phyloP scores from a whole-genome alignment of 2,329 filamentous ascomycete species.

The Botrytis tulipae region DNA sequence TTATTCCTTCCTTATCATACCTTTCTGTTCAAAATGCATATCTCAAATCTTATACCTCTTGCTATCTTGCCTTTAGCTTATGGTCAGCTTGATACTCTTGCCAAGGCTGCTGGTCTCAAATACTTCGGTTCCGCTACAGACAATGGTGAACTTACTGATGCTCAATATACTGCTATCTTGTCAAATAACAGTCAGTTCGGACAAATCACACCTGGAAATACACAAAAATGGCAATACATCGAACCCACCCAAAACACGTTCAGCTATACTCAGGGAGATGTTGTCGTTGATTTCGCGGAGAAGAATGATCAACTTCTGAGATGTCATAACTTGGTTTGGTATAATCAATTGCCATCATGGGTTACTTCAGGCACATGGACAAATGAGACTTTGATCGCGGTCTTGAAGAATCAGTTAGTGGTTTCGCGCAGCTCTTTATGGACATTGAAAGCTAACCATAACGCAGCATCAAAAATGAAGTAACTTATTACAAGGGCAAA shows the following conservation, averaged over 20 bases:
- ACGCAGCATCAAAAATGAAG: slow-evolving; percentile 51
- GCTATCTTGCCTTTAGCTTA: slow-evolving; percentile 22
- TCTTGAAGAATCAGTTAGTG: slow-evolving; percentile 53
- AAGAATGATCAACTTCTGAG: slow-evolving; percentile 53
- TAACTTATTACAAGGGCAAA: slow-evolving; percentile 57
- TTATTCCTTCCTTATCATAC: background rate
- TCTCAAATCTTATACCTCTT: slow-evolving; percentile 18
- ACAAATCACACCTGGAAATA: slow-evolving; percentile 63
- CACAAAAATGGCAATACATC: slow-evolving; percentile 61
- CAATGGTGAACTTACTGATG: slow-evolving; percentile 47
- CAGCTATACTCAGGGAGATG: slow-evolving; percentile 57
- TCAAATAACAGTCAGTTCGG: slow-evolving; percentile 59
- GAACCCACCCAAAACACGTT: slow-evolving; percentile 58
- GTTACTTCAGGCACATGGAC: slow-evolving; percentile 54
- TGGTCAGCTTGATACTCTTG: slow-evolving; percentile 41
- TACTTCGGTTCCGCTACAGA: slow-evolving; percentile 61
- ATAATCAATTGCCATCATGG: slow-evolving; percentile 54
- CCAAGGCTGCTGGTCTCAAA: slow-evolving; percentile 51
- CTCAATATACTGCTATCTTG: slow-evolving; percentile 54
- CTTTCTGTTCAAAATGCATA: slow-evolving; percentile 21
- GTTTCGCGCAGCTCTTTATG: too few relatives aligned
- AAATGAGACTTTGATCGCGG: slow-evolving; percentile 53
- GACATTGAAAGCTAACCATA: background rate
- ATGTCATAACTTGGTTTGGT: slow-evolving; percentile 59
- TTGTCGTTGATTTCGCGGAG: slow-evolving; percentile 48